A percentile compares a stretch with the other conserved stretches of the same genome.
Evolutionary conservation across 352 stramenopile species (phyloP).

Genomic region (Globisporangium acanthophoron): DNA sequence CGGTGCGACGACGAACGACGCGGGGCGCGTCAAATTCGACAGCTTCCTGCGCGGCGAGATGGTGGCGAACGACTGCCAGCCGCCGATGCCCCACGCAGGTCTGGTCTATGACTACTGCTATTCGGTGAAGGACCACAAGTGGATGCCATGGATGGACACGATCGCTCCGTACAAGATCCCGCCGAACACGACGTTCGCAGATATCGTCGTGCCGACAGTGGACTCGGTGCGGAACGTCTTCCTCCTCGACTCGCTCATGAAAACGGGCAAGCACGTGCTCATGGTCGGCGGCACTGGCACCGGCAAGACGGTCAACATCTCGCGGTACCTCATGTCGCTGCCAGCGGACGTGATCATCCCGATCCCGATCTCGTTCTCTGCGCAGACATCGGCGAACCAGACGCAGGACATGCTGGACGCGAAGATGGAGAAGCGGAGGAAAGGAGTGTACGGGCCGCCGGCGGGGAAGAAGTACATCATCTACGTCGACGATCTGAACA

Average conservation of each 20-base stretch:
- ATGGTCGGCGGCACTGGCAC: slow-evolving; percentile 94
- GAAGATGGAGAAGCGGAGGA: slow-evolving; percentile 92
- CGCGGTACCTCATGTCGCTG: slow-evolving; percentile 81
- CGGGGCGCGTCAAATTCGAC: slow-evolving; percentile 83
- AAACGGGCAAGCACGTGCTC: slow-evolving; percentile 87
- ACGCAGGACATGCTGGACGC: slow-evolving; percentile 90
- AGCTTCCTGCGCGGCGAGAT: slow-evolving; percentile 87
- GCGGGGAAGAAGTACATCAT: slow-evolving; percentile 91
- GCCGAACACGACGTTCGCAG: slow-evolving; percentile 67
- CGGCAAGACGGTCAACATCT: slow-evolving; percentile 94
- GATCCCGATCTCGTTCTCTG: slow-evolving; percentile 89
- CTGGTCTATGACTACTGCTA: slow-evolving; percentile 92
- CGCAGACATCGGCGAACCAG: slow-evolving; percentile 90
- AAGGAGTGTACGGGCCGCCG: slow-evolving; percentile 89
- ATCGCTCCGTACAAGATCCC: slow-evolving; percentile 80
- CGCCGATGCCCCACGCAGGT: slow-evolving; percentile 46
- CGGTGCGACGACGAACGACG: slow-evolving; percentile 87
- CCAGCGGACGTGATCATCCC: slow-evolving; percentile 86
- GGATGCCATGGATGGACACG: slow-evolving; percentile 93
- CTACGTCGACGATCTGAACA: slow-evolving; percentile 96
- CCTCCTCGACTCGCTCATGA: slow-evolving; percentile 84
- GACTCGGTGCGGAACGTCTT: slow-evolving; percentile 93
- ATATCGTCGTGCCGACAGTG: slow-evolving; percentile 92
- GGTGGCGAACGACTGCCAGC: slow-evolving; percentile 51
- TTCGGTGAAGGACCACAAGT: slow-evolving; percentile 84